Percentiles rank a stretch among this genome's conserved stretches.
These are phyloP conservation scores for Lycium barbarum DNA, from an alignment of 257 asterid genomes.

Conservation along the genomic window DNA sequence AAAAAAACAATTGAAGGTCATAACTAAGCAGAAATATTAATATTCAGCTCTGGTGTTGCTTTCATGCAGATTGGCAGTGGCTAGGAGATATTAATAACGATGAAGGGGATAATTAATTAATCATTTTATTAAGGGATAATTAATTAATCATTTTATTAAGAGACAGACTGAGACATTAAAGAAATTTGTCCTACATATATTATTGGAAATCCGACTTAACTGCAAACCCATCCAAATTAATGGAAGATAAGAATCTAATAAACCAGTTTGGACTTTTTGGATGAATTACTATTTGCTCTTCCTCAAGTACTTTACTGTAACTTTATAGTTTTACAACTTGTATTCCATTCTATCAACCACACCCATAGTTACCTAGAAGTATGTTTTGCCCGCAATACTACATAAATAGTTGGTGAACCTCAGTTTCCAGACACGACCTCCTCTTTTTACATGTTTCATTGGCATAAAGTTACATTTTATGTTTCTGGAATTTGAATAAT, in stretches of 20 bases:
- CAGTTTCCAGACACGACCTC: not conserved
- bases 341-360: too few species aligned
- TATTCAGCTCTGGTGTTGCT: not conserved
- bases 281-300: not conserved
- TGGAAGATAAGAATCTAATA: not conserved
- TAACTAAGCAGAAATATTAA: too few species aligned
- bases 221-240: not conserved
- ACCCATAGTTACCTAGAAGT: not conserved
- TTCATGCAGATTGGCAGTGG: not conserved
- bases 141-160: not conserved
- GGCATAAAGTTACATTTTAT: too few species aligned
- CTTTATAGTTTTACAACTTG: too few species aligned
- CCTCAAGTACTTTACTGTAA: not conserved
- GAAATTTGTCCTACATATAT: too few species aligned
- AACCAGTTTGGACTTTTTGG: not conserved
- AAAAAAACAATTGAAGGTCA: too few species aligned
- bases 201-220: not conserved
- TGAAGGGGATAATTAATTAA: not conserved
- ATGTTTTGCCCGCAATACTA: too few species aligned
- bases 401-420: not conserved
- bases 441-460: not conserved
- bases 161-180: not conserved
- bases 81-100: not conserved
- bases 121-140: too few species aligned
- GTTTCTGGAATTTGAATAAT: conserved; percentile 15